These are phyloP conservation scores for Aspergillus arachidicola DNA, from an alignment of 2,329 filamentous ascomycete species.

Conservation along the genomic window DNA sequence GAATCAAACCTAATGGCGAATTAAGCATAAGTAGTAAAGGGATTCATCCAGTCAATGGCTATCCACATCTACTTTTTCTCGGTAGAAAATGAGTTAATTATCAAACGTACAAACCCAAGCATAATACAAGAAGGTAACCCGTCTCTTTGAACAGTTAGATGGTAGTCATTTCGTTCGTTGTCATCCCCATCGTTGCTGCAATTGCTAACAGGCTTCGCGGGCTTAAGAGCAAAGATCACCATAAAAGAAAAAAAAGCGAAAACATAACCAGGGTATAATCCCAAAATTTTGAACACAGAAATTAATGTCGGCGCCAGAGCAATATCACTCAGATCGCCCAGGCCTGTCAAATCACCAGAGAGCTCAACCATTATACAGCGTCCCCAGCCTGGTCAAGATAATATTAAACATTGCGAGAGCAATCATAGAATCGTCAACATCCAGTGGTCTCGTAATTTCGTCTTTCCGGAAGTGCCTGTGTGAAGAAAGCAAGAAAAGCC, in stretches of 20 bases:
- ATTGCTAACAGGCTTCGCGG: not conserved
- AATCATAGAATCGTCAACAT: conserved; percentile 33
- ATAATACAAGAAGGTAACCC: conserved; percentile 26
- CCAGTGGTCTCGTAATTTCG: conserved; percentile 22
- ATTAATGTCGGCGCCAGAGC: conserved; percentile 15
- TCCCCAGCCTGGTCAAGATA: conserved; percentile 4
- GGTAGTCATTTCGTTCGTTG: conserved; percentile 9
- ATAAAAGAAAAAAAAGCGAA: conserved; percentile 20
- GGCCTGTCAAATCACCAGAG: conserved; percentile 9
- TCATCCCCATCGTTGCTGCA: conserved; percentile 2
- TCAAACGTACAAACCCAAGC: conserved; percentile 17
- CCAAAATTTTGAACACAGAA: conserved; percentile 35
- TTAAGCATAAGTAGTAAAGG: conserved; percentile 15
- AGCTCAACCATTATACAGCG: conserved; percentile 12
- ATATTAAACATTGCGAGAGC: conserved; percentile 21
- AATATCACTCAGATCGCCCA: conserved; percentile 7
- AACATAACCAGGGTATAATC: conserved; percentile 28
- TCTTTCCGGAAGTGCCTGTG: conserved; percentile 22
- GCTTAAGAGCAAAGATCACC: conserved; percentile 2
- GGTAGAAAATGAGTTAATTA: conserved; percentile 7
- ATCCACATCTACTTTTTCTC: not conserved
- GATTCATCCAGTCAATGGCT: conserved; percentile 13
- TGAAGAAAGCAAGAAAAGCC: conserved; percentile 12
- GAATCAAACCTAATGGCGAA: conserved; percentile 22
- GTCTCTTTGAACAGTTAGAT: conserved; percentile 6